A percentile compares a stretch with the other conserved stretches of the same genome.
These are phyloP conservation scores for Puccinia horiana DNA, from an alignment of 1,284 basidiomycete species.

Conservation along the genomic window DNA sequence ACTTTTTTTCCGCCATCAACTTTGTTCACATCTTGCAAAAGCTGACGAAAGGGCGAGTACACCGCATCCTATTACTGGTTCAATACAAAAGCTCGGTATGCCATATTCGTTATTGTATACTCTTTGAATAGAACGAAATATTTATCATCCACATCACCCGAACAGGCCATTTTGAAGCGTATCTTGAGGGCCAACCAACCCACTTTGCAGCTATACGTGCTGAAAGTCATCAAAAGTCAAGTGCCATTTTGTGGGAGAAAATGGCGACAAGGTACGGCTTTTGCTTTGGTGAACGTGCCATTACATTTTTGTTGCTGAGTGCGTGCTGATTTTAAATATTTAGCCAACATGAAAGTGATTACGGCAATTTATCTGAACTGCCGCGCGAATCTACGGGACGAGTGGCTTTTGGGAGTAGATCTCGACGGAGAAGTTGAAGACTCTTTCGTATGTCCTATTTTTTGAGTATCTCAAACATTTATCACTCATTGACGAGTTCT, in stretches of 20 bases:
- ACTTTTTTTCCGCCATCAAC: constrained; percentile 97
- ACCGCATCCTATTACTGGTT: constrained; percentile 91
- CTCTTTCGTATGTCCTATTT: constrained; percentile 55
- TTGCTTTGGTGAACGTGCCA: neutral
- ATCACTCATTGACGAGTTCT: neutral
- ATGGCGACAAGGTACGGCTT: constrained; percentile 81
- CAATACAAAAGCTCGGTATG: constrained; percentile 87
- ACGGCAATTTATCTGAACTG: constrained; percentile 98
- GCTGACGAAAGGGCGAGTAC: constrained; percentile 88
- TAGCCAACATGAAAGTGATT: constrained; percentile 93
- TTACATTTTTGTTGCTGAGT: neutral
- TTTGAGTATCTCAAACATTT: neutral
- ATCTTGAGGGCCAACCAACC: constrained; percentile 91
- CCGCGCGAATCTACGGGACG: constrained; percentile 90
- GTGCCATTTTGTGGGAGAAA: constrained; percentile 97
- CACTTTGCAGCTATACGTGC: constrained; percentile 88
- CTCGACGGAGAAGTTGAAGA: constrained; percentile 81
- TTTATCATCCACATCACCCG: neutral
- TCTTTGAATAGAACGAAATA: too few species aligned
- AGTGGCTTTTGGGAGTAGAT: constrained; percentile 93
- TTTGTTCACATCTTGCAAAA: constrained; percentile 98
- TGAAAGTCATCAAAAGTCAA: constrained; percentile 98
- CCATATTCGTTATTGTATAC: neutral
- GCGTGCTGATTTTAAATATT: neutral
- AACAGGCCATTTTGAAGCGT: constrained; percentile 79